phyloP scores from a whole-genome alignment of 2,329 filamentous ascomycete species.

The Cytospora piceae region DNA sequence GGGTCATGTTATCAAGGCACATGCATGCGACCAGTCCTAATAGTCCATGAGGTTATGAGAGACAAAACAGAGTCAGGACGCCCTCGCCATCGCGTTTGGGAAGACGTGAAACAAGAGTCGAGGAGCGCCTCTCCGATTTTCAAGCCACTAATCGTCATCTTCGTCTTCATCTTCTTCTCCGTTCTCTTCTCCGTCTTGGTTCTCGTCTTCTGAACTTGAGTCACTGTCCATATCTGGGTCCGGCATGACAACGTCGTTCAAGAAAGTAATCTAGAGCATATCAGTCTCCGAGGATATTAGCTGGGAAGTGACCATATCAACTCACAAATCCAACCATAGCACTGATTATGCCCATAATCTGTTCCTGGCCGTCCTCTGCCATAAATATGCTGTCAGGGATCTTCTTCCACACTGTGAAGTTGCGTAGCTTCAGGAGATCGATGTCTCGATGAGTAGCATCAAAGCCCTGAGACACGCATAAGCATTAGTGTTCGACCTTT shows the following conservation, averaged over 20 bases:
- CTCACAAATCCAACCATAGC: constrained; percentile 81
- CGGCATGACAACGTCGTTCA: constrained; percentile 76
- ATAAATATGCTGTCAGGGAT: constrained; percentile 69
- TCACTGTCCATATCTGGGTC: constrained; percentile 57
- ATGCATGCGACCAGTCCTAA: background rate
- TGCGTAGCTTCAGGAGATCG: constrained; percentile 76
- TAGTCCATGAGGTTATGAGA: background rate
- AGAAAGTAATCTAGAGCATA: constrained; percentile 62
- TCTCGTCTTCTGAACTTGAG: constrained; percentile 53
- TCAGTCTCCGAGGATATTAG: constrained; percentile 27
- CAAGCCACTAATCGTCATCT: background rate
- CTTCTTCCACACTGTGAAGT: constrained; percentile 73
- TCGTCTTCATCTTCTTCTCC: constrained; percentile 20
- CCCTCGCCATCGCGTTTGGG: background rate
- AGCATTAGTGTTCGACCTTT: background rate
- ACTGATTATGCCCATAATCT: constrained; percentile 65
- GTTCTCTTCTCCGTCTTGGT: constrained; percentile 20
- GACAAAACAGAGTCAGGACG: background rate
- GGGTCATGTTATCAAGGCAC: background rate
- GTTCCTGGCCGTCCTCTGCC: constrained; percentile 63
- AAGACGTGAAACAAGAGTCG: background rate
- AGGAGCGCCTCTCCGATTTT: background rate
- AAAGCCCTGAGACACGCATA: constrained; percentile 65
- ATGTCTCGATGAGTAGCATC: constrained; percentile 76
- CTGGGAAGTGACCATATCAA: constrained; percentile 34